Percentiles rank a stretch among this genome's conserved stretches.
Evolutionary conservation across 1,284 basidiomycete species (phyloP).

Genomic region (Lentinus polychrous): DNA sequence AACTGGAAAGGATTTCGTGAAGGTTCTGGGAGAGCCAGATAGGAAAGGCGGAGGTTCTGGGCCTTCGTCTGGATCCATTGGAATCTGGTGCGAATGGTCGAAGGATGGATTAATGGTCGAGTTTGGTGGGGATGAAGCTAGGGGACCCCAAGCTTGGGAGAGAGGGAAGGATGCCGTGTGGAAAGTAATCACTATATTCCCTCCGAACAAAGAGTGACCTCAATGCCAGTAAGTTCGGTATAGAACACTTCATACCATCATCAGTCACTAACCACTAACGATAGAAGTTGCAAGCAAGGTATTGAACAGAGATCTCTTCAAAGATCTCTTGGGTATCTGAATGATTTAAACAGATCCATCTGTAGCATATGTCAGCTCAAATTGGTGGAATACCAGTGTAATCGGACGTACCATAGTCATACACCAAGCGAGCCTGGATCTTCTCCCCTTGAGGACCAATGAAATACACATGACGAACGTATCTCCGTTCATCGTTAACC

Average conservation of each 20-base stretch:
- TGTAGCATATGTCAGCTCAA: not conserved
- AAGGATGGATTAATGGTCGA: constrained; percentile 75
- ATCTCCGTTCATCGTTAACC: constrained; percentile 51
- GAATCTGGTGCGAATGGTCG: constrained; percentile 91
- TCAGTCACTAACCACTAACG: not conserved
- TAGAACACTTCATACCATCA: not conserved
- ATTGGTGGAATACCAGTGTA: not conserved
- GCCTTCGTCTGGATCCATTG: constrained; percentile 76
- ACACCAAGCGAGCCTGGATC: constrained; percentile 52
- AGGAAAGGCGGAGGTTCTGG: constrained; percentile 83
- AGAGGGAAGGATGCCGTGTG: constrained; percentile 73
- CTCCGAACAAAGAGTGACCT: not conserved
- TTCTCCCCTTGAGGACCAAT: constrained; percentile 55
- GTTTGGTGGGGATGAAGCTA: constrained; percentile 70
- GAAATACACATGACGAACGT: constrained; percentile 58
- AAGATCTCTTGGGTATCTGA: not conserved
- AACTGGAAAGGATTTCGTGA: constrained; percentile 73
- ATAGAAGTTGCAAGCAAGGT: not conserved
- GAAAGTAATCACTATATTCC: constrained; percentile 67
- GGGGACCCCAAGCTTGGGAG: constrained; percentile 80
- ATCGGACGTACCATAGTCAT: constrained; percentile 51
- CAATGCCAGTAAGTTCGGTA: not conserved
- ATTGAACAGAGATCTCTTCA: not conserved
- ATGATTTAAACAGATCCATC: not conserved
- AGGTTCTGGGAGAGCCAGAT: constrained; percentile 71